phyloP scores from a whole-genome alignment of 768 basidiomycete genomes.

The Agaricus sinodeliciosus region DNA sequence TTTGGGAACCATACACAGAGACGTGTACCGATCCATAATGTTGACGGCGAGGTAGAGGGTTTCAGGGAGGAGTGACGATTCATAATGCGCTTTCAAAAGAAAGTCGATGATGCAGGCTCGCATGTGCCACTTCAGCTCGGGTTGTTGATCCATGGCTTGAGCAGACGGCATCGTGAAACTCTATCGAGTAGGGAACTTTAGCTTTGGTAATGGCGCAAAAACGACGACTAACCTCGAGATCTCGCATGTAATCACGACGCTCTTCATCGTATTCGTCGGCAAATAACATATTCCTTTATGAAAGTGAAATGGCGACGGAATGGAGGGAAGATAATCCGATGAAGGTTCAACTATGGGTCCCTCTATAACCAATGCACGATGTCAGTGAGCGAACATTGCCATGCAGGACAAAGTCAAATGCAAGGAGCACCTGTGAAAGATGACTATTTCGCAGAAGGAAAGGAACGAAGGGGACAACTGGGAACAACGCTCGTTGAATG shows the following conservation, averaged over 20 bases:
- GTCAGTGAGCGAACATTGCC: too few relatives aligned
- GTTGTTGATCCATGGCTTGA: conserved; percentile 96
- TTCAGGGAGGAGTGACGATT: conserved; percentile 93
- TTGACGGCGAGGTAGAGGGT: conserved; percentile 96
- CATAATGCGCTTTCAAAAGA: conserved; percentile 95
- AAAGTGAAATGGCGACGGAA: background rate
- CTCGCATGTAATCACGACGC: conserved; percentile 87
- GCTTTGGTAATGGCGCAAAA: background rate
- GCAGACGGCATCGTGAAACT: conserved; percentile 79
- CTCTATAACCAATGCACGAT: background rate
- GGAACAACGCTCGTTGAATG: too few relatives aligned
- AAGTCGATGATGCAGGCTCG: conserved; percentile 96
- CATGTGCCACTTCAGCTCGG: conserved; percentile 98
- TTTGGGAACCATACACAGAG: conserved; percentile 94
- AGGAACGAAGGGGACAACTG: too few relatives aligned
- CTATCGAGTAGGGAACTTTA: conserved; percentile 30
- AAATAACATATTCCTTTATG: conserved; percentile 19
- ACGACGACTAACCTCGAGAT: conserved; percentile 82
- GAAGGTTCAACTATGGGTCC: background rate
- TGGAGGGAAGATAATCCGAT: background rate
- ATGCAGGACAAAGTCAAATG: too few relatives aligned
- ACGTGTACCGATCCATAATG: conserved; percentile 97
- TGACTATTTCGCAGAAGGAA: too few relatives aligned
- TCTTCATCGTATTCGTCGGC: conserved; percentile 95
- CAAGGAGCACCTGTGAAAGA: too few relatives aligned